phyloP scores from a whole-genome alignment of 345 rosid species.

The Populus ilicifolia region DNA sequence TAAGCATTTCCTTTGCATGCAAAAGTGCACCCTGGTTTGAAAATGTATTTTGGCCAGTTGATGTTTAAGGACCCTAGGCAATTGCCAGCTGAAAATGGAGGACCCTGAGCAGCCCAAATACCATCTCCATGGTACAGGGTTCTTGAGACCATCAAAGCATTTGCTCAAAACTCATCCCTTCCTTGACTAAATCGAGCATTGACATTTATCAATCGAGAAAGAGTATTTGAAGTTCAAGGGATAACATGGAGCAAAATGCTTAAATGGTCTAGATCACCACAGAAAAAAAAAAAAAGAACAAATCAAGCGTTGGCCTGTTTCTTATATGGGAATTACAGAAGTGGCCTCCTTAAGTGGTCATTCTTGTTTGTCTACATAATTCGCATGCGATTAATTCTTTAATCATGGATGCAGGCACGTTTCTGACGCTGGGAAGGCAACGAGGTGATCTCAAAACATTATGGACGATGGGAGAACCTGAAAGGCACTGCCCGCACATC shows the following conservation, averaged over 20 bases:
- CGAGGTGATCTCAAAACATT: conserved; percentile 78
- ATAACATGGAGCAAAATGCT: background rate
- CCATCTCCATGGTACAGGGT: background rate
- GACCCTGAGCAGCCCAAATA: background rate
- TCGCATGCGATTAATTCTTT: background rate
- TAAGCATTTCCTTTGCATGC: background rate
- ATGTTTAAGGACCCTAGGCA: background rate
- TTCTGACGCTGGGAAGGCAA: conserved; percentile 62
- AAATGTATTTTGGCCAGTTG: background rate
- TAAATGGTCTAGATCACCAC: background rate
- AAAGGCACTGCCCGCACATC: conserved; percentile 66
- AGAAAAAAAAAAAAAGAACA: background rate
- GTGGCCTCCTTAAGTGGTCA: background rate
- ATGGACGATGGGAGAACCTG: conserved; percentile 84
- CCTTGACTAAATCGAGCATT: background rate
- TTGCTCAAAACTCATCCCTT: background rate
- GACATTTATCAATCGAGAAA: background rate
- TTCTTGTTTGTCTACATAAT: background rate
- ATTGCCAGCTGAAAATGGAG: background rate
- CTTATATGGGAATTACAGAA: background rate
- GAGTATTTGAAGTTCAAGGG: background rate
- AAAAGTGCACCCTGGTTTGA: background rate
- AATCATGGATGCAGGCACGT: conserved; percentile 51
- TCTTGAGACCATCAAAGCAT: background rate
- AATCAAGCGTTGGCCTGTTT: background rate